Percentiles rank a stretch among this genome's conserved stretches.
phyloP scores from a whole-genome alignment of 257 asterid genomes.

The Nicotiana tomentosiformis region DNA sequence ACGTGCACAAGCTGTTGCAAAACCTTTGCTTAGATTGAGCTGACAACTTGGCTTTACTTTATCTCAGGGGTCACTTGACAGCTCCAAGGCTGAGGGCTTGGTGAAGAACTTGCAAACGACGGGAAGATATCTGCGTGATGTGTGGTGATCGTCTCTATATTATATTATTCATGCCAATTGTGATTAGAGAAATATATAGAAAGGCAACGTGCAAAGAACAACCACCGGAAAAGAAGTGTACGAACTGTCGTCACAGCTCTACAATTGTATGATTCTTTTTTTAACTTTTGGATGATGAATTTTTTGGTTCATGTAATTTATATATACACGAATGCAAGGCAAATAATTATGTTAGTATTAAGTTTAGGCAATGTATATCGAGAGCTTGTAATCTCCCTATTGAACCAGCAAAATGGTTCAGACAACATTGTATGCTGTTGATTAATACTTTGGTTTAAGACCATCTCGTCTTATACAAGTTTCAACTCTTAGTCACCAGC shows the following conservation, averaged over 20 bases:
- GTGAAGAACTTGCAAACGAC: constrained; percentile 74
- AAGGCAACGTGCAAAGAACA: constrained; percentile 6
- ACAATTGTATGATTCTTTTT: constrained; percentile 9
- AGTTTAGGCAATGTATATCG: neutral
- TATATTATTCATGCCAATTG: neutral
- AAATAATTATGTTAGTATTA: constrained; percentile 14
- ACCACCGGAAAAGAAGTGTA: constrained; percentile 5
- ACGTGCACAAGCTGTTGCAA: neutral
- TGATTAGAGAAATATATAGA: neutral
- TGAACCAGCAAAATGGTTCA: constrained; percentile 13
- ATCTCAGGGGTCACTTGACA: constrained; percentile 66
- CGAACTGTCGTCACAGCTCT: neutral
- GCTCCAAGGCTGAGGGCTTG: constrained; percentile 67
- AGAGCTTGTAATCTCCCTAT: constrained; percentile 5
- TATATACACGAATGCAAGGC: neutral
- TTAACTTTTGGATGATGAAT: constrained; percentile 1
- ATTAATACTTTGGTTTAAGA: neutral
- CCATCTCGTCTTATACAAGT: neutral
- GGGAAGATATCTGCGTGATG: constrained; percentile 83
- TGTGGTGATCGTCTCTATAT: constrained; percentile 48
- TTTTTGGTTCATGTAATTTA: constrained; percentile 26
- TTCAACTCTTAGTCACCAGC: too few relatives aligned
- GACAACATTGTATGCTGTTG: constrained; percentile 20
- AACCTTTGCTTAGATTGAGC: neutral
- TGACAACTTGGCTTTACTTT: neutral